These are phyloP conservation scores for Pichia cephalocereana DNA, from an alignment of 805 yeast species.

Conservation along the genomic window DNA sequence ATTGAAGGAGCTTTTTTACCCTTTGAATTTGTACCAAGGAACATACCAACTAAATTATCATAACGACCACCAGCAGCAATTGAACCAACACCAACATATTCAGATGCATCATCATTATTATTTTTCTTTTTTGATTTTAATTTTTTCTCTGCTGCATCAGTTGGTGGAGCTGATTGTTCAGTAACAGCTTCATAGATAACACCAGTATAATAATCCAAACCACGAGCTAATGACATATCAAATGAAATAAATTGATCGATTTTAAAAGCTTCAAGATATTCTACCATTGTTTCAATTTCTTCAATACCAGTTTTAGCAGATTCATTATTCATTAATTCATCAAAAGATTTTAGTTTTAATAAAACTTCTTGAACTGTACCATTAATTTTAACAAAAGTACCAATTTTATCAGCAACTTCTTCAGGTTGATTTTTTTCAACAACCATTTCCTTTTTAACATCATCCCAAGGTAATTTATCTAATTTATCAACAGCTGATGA, in stretches of 20 bases:
- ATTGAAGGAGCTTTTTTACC: constrained; percentile 56
- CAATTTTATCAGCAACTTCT: constrained; percentile 88
- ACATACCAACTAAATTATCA: constrained; percentile 95
- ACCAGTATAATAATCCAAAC: constrained; percentile 96
- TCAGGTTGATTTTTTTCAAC: constrained; percentile 86
- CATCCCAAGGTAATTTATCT: constrained; percentile 94
- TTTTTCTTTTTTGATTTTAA: constrained; percentile 24
- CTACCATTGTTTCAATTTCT: constrained; percentile 69
- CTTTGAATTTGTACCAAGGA: constrained; percentile 73
- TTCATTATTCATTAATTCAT: constrained; percentile 49
- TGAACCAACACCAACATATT: constrained; percentile 95
- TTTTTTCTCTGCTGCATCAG: constrained; percentile 61
- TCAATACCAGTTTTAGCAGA: constrained; percentile 72
- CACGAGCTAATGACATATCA: constrained; percentile 93
- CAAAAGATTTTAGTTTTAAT: constrained; percentile 45
- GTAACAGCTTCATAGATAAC: constrained; percentile 95
- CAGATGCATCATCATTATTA: constrained; percentile 67
- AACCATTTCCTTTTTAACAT: constrained; percentile 83
- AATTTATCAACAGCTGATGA: constrained; percentile 95
- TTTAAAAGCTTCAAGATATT: constrained; percentile 77
- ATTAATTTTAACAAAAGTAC: constrained; percentile 77
- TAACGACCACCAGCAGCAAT: constrained; percentile 99
- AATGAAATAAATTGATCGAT: constrained; percentile 62
- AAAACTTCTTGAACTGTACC: constrained; percentile 67
- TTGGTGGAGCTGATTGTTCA: constrained; percentile 91